Percentiles rank a stretch among this genome's conserved stretches.
Conservation (phyloP, 352 stramenopile genomes). For the Discostella stelligera region DNA sequence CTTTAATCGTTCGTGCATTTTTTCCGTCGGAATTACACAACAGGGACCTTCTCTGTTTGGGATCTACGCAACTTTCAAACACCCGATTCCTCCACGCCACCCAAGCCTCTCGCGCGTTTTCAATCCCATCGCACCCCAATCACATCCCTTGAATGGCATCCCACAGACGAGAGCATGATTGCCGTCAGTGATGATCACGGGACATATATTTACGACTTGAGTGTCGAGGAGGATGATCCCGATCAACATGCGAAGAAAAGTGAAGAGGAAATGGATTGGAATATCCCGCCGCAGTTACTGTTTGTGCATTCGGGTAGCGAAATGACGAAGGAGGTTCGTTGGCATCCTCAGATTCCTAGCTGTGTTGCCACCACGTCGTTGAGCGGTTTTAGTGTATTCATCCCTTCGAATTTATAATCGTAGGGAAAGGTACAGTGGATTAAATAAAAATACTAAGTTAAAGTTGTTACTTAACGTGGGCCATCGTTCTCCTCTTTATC, state of each 20-base stretch:
- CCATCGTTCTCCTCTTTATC: too few relatives aligned
- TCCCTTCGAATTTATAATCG: constrained; percentile 85
- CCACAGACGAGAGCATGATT: constrained; percentile 98
- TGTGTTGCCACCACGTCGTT: constrained; percentile 94
- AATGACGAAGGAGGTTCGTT: constrained; percentile 99
- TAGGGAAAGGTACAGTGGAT: too few relatives aligned
- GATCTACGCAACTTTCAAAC: constrained; percentile 91
- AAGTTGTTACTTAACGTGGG: too few relatives aligned
- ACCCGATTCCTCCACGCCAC: constrained; percentile 22
- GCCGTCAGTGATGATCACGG: constrained; percentile 95
- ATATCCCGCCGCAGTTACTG: constrained; percentile 96
- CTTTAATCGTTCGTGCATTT: not conserved
- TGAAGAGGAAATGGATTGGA: constrained; percentile 70
- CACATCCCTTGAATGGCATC: constrained; percentile 98
- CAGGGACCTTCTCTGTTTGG: constrained; percentile 82
- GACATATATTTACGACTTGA: constrained; percentile 97
- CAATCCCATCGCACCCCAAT: constrained; percentile 94
- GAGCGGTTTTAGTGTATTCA: constrained; percentile 98
- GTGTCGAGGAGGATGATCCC: constrained; percentile 96
- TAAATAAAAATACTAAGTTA: too few relatives aligned
- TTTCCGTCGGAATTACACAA: not conserved
- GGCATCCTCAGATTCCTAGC: constrained; percentile 97
- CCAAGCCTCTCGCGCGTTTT: constrained; percentile 89
- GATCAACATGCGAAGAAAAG: constrained; percentile 67
- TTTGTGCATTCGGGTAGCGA: constrained; percentile 99